A percentile compares a stretch with the other conserved stretches of the same genome.
Conservation (phyloP, 352 stramenopile species). For the Globisporangium spinosum region DNA sequence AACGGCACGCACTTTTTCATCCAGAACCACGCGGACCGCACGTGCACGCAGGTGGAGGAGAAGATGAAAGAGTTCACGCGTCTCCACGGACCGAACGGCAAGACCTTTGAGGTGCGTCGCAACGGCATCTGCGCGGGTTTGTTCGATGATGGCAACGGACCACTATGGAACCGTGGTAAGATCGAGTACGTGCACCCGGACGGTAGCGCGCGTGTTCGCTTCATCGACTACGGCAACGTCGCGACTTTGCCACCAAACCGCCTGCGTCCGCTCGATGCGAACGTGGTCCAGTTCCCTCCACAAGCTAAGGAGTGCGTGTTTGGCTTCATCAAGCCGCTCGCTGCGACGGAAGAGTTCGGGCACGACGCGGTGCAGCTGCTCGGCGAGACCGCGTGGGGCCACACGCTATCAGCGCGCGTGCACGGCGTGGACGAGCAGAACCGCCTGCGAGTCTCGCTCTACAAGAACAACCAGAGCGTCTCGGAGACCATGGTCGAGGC, state of each 20-base stretch:
- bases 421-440: slow-evolving; percentile 71
- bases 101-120: slow-evolving; percentile 88
- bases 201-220: slow-evolving; percentile 79
- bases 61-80: slow-evolving; percentile 92
- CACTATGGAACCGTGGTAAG: slow-evolving; percentile 93
- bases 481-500: slow-evolving; percentile 88
- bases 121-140: slow-evolving; percentile 92
- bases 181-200: slow-evolving; percentile 77
- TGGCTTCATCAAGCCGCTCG: slow-evolving; percentile 81
- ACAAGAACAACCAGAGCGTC: slow-evolving; percentile 79
- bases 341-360: slow-evolving; percentile 90
- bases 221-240: slow-evolving; percentile 96
- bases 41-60: slow-evolving; percentile 87
- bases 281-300: slow-evolving; percentile 86
- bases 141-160: slow-evolving; percentile 93
- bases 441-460: slow-evolving; percentile 71
- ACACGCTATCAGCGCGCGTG: slow-evolving; percentile 81
- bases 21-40: slow-evolving; percentile 87
- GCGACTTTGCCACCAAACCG: slow-evolving; percentile 78
- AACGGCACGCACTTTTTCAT: slow-evolving; percentile 93
- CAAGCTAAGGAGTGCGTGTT: slow-evolving; percentile 85
- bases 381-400: slow-evolving; percentile 89
- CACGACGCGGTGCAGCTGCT: slow-evolving; percentile 90
- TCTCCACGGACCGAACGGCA: slow-evolving; percentile 83
- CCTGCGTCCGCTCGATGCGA: slow-evolving; percentile 89